phyloP scores from a whole-genome alignment of 345 rosid species.

The Cardiospermum halicacabum region DNA sequence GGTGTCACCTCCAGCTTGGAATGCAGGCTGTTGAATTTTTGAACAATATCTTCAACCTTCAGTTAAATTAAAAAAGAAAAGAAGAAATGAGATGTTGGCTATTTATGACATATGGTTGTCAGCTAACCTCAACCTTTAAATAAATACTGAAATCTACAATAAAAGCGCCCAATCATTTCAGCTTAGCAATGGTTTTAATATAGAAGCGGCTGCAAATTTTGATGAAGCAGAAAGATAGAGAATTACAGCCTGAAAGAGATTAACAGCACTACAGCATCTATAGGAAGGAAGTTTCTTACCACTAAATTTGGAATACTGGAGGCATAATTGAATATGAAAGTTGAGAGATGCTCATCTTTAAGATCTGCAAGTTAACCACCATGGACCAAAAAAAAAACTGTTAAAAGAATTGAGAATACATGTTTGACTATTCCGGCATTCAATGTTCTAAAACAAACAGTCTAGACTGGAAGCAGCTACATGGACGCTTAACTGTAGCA shows the following conservation, averaged over 20 bases:
- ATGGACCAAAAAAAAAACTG: not conserved
- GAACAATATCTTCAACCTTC: slow-evolving; percentile 61
- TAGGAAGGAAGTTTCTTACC: slow-evolving; percentile 73
- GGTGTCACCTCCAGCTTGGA: slow-evolving; percentile 46
- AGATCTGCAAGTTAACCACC: slow-evolving; percentile 40
- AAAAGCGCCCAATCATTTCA: not conserved
- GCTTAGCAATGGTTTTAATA: not conserved
- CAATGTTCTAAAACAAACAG: not conserved
- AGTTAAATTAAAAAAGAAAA: slow-evolving; percentile 12
- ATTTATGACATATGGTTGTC: too few species aligned
- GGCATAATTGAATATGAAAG: slow-evolving; percentile 51
- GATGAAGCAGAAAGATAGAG: slow-evolving; percentile 13
- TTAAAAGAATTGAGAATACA: slow-evolving; percentile 1
- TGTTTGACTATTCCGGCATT: slow-evolving; percentile 1
- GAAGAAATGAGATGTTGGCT: not conserved
- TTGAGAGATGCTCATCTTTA: slow-evolving; percentile 40
- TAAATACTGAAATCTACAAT: not conserved
- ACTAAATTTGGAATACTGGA: slow-evolving; percentile 49
- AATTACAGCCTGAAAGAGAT: slow-evolving; percentile 29
- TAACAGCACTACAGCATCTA: slow-evolving; percentile 44
- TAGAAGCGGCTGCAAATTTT: slow-evolving; percentile 24
- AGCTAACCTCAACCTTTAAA: too few species aligned
- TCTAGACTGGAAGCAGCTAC: not conserved
- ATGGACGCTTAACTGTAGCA: not conserved
- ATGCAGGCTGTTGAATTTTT: slow-evolving; percentile 59